These are phyloP conservation scores for Phaffomyces thermotolerans DNA, from an alignment of 805 yeast genomes.

Conservation along the genomic window DNA sequence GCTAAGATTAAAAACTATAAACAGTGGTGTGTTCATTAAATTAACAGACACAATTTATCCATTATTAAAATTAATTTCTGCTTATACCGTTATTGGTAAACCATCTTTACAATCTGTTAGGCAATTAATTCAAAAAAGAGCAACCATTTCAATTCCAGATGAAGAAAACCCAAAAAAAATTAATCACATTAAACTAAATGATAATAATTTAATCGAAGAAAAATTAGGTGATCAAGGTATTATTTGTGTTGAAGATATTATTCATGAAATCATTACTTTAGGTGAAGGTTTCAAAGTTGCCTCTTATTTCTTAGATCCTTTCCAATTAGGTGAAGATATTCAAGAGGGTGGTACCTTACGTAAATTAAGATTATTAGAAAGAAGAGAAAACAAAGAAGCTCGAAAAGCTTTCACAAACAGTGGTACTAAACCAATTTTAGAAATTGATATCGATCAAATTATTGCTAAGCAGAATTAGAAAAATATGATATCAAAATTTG, in stretches of 20 bases:
- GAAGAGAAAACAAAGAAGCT: conserved; percentile 41
- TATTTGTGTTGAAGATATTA: conserved; percentile 74
- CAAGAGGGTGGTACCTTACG: conserved; percentile 70
- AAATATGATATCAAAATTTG: neutral
- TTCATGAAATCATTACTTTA: conserved; percentile 58
- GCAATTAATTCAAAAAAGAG: conserved; percentile 70
- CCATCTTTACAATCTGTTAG: conserved; percentile 72
- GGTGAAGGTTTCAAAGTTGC: conserved; percentile 60
- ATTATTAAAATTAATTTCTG: conserved; percentile 58
- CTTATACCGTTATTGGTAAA: conserved; percentile 65
- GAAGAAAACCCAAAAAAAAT: conserved; percentile 29
- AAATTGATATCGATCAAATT: conserved; percentile 66
- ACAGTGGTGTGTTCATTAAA: conserved; percentile 70
- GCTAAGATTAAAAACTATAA: conserved; percentile 49
- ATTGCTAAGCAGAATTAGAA: conserved; percentile 56
- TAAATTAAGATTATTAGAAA: conserved; percentile 56
- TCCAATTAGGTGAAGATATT: conserved; percentile 60
- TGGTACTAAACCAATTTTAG: conserved; percentile 57
- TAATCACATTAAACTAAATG: conserved; percentile 45
- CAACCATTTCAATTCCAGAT: conserved; percentile 38
- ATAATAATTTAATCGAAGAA: conserved; percentile 70
- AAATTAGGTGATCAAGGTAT: conserved; percentile 60
- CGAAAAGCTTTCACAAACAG: conserved; percentile 45
- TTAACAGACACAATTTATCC: conserved; percentile 53
- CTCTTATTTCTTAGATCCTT: conserved; percentile 60